Evolutionary conservation across 106 monocot species (phyloP), one percentile per base, ranked within the genome.

Genomic region (Allium fistulosum): DNA sequence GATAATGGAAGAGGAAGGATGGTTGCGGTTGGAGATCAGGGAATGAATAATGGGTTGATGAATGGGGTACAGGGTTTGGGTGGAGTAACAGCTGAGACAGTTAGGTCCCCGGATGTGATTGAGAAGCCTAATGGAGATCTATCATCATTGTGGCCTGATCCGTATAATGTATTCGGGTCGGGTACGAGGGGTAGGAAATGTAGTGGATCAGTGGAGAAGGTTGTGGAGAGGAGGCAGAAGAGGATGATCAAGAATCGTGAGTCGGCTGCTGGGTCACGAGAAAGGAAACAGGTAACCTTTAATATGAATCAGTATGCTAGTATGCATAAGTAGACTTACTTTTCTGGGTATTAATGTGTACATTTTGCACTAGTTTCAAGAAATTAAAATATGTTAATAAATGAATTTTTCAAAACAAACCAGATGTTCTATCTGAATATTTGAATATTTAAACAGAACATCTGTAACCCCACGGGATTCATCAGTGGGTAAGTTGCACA

Each of bases 191-290:
- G 80, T 27, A 83, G 76, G 76, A 90, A 81, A 63, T 67, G 66
- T 48, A 46, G 63, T 26, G 70, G 79, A 9, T 59, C 59, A 7
- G 83, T 76, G 63, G 74, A 74, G 67, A 74, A 74, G 67, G 67
- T 74, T 17, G 75, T 75, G 46, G 75, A 72, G 48, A 63, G 75
- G n/a, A n/a, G n/a, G n/a, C n/a, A n/a, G n/a, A n/a, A n/a, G n/a
- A n/a, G n/a, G n/a, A n/a, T n/a, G n/a, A 75, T 75, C 13, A 75
- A 75, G 61, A 75, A 88, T 68, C 75, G 88, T 68, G 88, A 88
- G 68, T 85, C 84, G 5, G 88, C 88, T 17, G 81, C 88, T 3
- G 82, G 85, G 66, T 88, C 88, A 2, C 79, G 88, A 7, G 88
- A 81, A 7, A 66, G 88, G 16, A 88, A 88, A 59, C 88, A 88